A percentile compares a stretch with the other conserved stretches of the same genome.
These are phyloP conservation scores for Pyrus communis DNA, from an alignment of 306 rosid species.

Conservation along the genomic window DNA sequence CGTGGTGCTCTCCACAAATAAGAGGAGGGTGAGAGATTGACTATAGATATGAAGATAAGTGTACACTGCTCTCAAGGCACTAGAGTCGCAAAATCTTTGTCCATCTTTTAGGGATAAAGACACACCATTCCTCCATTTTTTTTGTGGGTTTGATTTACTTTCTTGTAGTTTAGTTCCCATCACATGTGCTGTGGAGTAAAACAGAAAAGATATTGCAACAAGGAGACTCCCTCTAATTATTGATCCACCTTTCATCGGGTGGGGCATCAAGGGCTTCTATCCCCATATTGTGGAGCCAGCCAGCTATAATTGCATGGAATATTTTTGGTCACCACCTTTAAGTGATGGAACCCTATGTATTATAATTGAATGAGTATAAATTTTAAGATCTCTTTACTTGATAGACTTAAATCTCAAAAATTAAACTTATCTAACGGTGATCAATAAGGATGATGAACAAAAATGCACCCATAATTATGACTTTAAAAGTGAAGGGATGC, in stretches of 20 bases:
- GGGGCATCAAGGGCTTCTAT: slow-evolving; percentile 19
- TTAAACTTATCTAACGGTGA: too few species aligned
- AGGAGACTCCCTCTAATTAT: not conserved
- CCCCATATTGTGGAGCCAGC: slow-evolving; percentile 14
- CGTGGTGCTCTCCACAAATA: too few species aligned
- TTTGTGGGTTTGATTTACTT: not conserved
- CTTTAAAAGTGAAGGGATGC: slow-evolving; percentile 1
- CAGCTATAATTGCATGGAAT: not conserved
- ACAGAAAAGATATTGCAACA: not conserved
- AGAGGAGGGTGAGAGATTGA: not conserved
- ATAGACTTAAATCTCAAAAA: too few species aligned
- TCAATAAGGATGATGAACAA: too few species aligned
- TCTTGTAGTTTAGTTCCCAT: not conserved
- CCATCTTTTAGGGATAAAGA: not conserved
- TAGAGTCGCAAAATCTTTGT: not conserved
- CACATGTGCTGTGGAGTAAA: not conserved
- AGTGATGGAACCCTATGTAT: too few species aligned
- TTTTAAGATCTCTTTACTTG: too few species aligned
- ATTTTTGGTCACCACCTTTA: too few species aligned
- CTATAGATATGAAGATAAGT: not conserved
- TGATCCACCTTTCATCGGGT: slow-evolving; percentile 1
- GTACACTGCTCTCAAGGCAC: not conserved
- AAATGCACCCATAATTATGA: not conserved
- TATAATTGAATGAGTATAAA: too few species aligned
- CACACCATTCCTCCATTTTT: not conserved